Conservation (phyloP, 2,329 filamentous ascomycete species). For the Rhinocladiella similis region DNA sequence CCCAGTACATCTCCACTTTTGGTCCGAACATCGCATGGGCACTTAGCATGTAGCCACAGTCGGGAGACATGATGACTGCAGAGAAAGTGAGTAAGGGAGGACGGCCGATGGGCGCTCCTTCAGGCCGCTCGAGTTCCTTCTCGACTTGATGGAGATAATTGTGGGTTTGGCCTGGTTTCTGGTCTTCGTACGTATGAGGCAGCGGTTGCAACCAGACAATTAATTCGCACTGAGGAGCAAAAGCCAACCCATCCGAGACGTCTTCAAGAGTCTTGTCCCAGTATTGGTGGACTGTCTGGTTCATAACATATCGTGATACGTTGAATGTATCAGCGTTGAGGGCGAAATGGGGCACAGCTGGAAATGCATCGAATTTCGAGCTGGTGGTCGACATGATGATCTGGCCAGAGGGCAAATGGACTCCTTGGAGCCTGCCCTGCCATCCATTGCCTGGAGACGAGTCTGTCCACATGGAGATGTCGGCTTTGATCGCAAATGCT, state of each 20-base stretch:
- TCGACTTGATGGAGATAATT: conserved; percentile 54
- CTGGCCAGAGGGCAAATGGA: conserved; percentile 81
- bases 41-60: conserved; percentile 66
- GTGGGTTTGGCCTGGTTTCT: conserved; percentile 31
- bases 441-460: conserved; percentile 70
- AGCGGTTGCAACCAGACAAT: conserved; percentile 76
- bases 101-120: conserved; percentile 54
- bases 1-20: conserved; percentile 56
- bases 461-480: conserved; percentile 71
- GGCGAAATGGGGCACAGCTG: conserved; percentile 80
- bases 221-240: conserved; percentile 80
- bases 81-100: conserved; percentile 59
- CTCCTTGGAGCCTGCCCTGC: conserved; percentile 77
- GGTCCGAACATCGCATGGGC: conserved; percentile 53
- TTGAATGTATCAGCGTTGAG: conserved; percentile 57
- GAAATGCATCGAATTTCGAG: conserved; percentile 91
- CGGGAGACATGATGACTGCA: conserved; percentile 63
- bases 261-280: conserved; percentile 53
- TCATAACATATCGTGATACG: conserved; percentile 66
- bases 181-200: conserved; percentile 33
- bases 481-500: conserved; percentile 59
- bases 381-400: conserved; percentile 85
- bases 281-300: conserved; percentile 67
- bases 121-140: conserved; percentile 59
- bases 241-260: conserved; percentile 47